These are phyloP conservation scores for Colletotrichum orchidophilum DNA, from an alignment of 2,329 filamentous ascomycete species.

Conservation along the genomic window DNA sequence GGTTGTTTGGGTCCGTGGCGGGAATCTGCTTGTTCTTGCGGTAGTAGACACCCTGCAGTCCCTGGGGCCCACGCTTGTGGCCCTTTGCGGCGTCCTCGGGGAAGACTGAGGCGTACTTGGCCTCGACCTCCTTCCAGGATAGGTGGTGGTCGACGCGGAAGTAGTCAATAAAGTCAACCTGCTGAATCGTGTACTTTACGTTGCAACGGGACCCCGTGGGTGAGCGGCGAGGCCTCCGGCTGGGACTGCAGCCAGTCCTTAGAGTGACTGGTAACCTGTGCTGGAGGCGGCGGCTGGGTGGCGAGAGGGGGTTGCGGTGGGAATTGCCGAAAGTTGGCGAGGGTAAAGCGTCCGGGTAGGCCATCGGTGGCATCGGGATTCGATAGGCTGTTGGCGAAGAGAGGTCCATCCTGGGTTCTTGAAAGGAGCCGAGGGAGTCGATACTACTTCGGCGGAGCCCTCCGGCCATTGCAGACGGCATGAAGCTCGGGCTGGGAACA, in stretches of 20 bases:
- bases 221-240: constrained; percentile 28
- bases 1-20: constrained; percentile 29
- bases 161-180: constrained; percentile 36
- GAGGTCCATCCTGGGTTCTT: constrained; percentile 21
- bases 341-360: constrained; percentile 31
- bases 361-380: constrained; percentile 30
- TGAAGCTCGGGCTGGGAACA: constrained; percentile 18
- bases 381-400: constrained; percentile 25
- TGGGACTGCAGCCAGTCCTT: constrained; percentile 22
- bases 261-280: constrained; percentile 23
- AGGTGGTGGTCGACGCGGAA: constrained; percentile 35
- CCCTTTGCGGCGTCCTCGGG: constrained; percentile 32
- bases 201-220: constrained; percentile 34
- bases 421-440: constrained; percentile 29
- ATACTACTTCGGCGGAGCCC: constrained; percentile 13
- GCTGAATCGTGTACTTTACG: constrained; percentile 36
- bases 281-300: constrained; percentile 24
- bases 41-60: constrained; percentile 35
- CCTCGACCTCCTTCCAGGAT: constrained; percentile 35
- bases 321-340: constrained; percentile 15
- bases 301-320: constrained; percentile 20
- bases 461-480: constrained; percentile 9
- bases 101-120: constrained; percentile 34
- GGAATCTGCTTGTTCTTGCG: constrained; percentile 37
- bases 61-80: constrained; percentile 33